These are phyloP conservation scores for Lomentospora prolificans DNA, from an alignment of 2,329 filamentous ascomycete genomes.

Conservation along the genomic window DNA sequence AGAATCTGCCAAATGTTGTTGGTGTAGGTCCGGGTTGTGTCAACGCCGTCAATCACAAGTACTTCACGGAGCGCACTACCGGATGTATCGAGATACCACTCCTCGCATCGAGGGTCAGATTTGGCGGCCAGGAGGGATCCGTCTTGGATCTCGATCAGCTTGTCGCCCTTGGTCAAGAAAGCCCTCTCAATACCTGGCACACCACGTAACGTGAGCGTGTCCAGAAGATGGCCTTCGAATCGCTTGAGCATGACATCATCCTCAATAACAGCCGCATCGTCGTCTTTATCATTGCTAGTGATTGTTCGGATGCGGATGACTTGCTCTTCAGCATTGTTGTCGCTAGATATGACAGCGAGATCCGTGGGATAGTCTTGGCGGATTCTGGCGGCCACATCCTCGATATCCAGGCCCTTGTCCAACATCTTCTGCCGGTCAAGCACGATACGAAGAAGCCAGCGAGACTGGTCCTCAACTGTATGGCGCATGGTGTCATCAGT, in stretches of 20 bases:
- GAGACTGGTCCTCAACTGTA: slow-evolving; percentile 65
- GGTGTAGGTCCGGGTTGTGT: slow-evolving; percentile 76
- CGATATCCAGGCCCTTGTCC: slow-evolving; percentile 84
- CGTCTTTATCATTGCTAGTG: slow-evolving; percentile 61
- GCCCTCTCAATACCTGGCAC: slow-evolving; percentile 81
- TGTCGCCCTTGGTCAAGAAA: slow-evolving; percentile 78
- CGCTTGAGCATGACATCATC: slow-evolving; percentile 91
- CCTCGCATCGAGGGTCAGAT: slow-evolving; percentile 65
- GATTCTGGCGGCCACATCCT: slow-evolving; percentile 82
- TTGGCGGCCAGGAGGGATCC: slow-evolving; percentile 68
- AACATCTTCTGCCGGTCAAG: slow-evolving; percentile 90
- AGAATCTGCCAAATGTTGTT: slow-evolving; percentile 95
- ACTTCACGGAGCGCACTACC: slow-evolving; percentile 81
- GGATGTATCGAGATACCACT: slow-evolving; percentile 94
- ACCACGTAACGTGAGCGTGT: slow-evolving; percentile 83
- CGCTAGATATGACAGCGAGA: slow-evolving; percentile 88
- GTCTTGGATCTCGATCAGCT: slow-evolving; percentile 55
- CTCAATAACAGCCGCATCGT: slow-evolving; percentile 56
- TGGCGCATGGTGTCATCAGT: slow-evolving; percentile 68
- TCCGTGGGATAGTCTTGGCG: slow-evolving; percentile 81
- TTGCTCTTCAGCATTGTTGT: slow-evolving; percentile 94
- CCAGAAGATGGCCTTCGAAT: slow-evolving; percentile 81
- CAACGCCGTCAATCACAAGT: slow-evolving; percentile 77
- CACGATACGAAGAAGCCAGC: slow-evolving; percentile 90
- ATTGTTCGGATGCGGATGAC: slow-evolving; percentile 88